Base-by-base conservation (phyloP, 371 early-diverging fungal genomes). In the Lichtheimia ornata region DNA sequence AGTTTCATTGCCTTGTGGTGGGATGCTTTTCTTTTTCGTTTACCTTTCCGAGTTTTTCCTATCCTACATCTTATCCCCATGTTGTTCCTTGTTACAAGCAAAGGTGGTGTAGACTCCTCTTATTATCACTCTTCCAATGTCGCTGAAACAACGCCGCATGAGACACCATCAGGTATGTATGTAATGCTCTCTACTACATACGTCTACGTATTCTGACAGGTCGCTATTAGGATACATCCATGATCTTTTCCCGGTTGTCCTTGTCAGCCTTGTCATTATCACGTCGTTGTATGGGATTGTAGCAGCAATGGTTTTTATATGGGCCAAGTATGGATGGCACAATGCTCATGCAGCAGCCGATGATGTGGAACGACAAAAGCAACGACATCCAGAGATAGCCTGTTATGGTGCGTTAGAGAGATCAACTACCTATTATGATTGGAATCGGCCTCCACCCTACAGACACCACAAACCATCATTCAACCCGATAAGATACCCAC, bases 371-470 rank as follows among this genome's bases (percentile, higher is more conserved):
- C 66, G 66, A 50, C 58, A 60, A 22, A 22, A 22, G 17, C 61
- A 64, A 20, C 20, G 28, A 20, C 20, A 41, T n/a, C 24, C 63
- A 30, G 18, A 35, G 35, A 35, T 65, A n/a, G 24, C 25, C 15
- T 45, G 25, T 41, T 30, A 56, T 28, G 54, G 59, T 25, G 52
- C 53, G 15, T 41, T 70, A 40, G 54, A 61, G 63, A 68, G 69
- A 35, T 71, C 73, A 17, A 11, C 67, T 4, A 73, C 73, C 0
- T 76, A 61, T 64, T 76, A 76, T 50, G 69, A 71, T 57, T 76
- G 76, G 76, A 73, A 76, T 52, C 59, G 62, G 50, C 62, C 67
- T 15, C 64, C 67, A 57, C 70, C 67, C 20, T 62, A 62, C 41
- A 51, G 56, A 43, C 55, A 59, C 5, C 55, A 59, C 5, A 50